These are phyloP conservation scores for Leccinellum rugosiceps DNA, from an alignment of 768 basidiomycete species.

Conservation along the genomic window DNA sequence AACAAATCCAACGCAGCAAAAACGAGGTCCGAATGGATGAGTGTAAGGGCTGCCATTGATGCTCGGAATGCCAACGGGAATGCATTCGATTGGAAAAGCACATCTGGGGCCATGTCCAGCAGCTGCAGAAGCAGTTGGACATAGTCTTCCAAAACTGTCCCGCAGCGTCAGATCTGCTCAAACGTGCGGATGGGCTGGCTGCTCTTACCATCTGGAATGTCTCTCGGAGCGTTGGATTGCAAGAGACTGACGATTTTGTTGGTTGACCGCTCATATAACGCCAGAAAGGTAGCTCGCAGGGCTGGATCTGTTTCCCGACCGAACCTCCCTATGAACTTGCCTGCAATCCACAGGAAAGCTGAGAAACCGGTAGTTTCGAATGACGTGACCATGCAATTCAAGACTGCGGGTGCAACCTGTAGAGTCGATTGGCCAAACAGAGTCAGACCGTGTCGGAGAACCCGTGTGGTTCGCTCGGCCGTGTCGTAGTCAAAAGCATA, in stretches of 20 bases:
- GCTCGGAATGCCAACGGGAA: constrained; percentile 79
- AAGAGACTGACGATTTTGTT: constrained; percentile 65
- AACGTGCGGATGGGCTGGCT: not conserved
- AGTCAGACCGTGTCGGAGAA: constrained; percentile 77
- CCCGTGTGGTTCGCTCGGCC: constrained; percentile 80
- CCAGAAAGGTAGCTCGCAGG: constrained; percentile 55
- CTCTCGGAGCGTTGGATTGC: constrained; percentile 61
- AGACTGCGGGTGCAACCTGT: constrained; percentile 63
- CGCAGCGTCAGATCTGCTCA: constrained; percentile 1
- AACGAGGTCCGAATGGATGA: constrained; percentile 79
- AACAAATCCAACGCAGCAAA: constrained; percentile 82
- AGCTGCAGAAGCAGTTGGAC: constrained; percentile 74
- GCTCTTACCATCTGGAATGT: constrained; percentile 86
- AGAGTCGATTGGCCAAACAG: constrained; percentile 73
- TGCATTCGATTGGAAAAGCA: constrained; percentile 73
- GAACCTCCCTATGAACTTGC: constrained; percentile 79
- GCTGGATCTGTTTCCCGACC: constrained; percentile 59
- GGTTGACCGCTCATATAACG: constrained; percentile 74
- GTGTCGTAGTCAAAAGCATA: constrained; percentile 74
- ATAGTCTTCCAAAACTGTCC: constrained; percentile 90
- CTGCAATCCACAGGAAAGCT: constrained; percentile 91
- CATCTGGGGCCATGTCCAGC: constrained; percentile 62
- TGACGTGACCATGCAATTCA: constrained; percentile 69
- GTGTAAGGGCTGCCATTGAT: constrained; percentile 72
- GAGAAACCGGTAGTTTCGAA: constrained; percentile 83